Evolutionary conservation across 2,329 filamentous ascomycete genomes (phyloP).

Genomic region (Ophiognomonia clavigignenti-juglandacearum): DNA sequence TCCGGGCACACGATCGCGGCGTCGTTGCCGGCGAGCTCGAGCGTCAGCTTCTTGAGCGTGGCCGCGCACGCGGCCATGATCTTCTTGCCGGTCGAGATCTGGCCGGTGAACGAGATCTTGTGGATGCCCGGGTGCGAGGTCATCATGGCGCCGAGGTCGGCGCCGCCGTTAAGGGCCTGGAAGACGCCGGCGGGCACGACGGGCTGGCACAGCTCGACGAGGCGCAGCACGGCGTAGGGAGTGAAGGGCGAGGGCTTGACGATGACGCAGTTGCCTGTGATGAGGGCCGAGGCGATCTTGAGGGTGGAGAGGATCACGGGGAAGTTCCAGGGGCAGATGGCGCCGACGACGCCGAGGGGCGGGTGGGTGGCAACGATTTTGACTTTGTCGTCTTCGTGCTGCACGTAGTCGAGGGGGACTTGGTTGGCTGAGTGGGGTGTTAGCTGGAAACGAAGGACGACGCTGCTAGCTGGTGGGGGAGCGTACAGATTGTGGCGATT

Average conservation of each 20-base stretch:
- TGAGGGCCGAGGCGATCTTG: constrained; percentile 44
- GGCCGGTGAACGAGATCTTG: constrained; percentile 57
- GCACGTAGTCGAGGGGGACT: constrained; percentile 39
- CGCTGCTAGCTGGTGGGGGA: not conserved
- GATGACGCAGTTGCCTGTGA: constrained; percentile 50
- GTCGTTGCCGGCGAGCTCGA: constrained; percentile 53
- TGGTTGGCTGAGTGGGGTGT: constrained; percentile 20
- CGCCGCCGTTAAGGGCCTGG: constrained; percentile 50
- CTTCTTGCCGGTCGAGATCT: constrained; percentile 40
- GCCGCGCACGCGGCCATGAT: constrained; percentile 42
- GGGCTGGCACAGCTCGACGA: constrained; percentile 35
- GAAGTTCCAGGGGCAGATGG: constrained; percentile 60
- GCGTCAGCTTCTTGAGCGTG: constrained; percentile 49
- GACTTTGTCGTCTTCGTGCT: constrained; percentile 40
- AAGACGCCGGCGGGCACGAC: constrained; percentile 53
- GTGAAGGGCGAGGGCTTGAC: constrained; percentile 45
- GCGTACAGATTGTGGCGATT: constrained; percentile 31
- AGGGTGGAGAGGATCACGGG: constrained; percentile 41
- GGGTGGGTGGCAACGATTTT: constrained; percentile 37
- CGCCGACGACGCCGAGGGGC: constrained; percentile 46
- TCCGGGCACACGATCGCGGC: constrained; percentile 49
- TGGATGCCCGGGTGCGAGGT: constrained; percentile 49
- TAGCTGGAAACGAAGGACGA: not conserved
- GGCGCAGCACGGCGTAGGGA: constrained; percentile 46
- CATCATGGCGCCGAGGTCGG: constrained; percentile 48